phyloP scores from a whole-genome alignment of 2,329 filamentous ascomycete species.

The Claviceps sp. region DNA sequence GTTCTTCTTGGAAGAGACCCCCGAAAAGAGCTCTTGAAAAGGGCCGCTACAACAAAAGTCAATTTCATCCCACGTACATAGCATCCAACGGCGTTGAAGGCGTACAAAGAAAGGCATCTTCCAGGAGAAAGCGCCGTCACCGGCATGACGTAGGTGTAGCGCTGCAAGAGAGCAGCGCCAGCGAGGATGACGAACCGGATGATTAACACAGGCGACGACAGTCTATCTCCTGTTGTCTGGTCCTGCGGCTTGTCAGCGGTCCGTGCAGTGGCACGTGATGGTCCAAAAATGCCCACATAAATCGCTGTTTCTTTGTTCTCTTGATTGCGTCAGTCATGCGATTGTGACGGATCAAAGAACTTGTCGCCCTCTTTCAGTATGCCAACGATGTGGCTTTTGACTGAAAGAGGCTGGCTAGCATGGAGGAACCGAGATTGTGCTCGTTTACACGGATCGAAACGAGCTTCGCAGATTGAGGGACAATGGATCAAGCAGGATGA shows the following conservation, averaged over 20 bases:
- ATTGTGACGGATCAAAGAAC: not conserved
- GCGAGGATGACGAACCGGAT: conserved; percentile 55
- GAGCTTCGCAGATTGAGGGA: conserved; percentile 38
- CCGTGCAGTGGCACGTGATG: conserved; percentile 1
- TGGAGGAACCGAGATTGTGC: not conserved
- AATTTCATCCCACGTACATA: conserved; percentile 18
- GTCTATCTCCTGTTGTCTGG: conserved; percentile 55
- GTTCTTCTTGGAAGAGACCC: conserved; percentile 87
- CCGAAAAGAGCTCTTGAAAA: conserved; percentile 46
- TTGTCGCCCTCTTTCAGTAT: not conserved
- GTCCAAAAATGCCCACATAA: not conserved
- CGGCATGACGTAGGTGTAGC: conserved; percentile 19
- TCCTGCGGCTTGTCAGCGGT: conserved; percentile 29
- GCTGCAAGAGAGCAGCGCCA: conserved; percentile 34
- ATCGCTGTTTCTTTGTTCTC: not conserved
- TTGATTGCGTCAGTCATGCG: not conserved
- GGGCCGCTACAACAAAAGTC: conserved; percentile 24
- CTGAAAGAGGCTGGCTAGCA: not conserved
- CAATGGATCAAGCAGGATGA: conserved; percentile 50
- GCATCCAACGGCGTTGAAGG: conserved; percentile 33
- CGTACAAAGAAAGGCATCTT: conserved; percentile 20
- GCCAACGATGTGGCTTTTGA: not conserved
- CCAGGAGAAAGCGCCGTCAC: conserved; percentile 16
- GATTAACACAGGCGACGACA: conserved; percentile 45
- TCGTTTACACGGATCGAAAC: not conserved